Evolutionary conservation across 202 grass and related monocot species (phyloP).

Genomic region (Carex sylvatica): DNA sequence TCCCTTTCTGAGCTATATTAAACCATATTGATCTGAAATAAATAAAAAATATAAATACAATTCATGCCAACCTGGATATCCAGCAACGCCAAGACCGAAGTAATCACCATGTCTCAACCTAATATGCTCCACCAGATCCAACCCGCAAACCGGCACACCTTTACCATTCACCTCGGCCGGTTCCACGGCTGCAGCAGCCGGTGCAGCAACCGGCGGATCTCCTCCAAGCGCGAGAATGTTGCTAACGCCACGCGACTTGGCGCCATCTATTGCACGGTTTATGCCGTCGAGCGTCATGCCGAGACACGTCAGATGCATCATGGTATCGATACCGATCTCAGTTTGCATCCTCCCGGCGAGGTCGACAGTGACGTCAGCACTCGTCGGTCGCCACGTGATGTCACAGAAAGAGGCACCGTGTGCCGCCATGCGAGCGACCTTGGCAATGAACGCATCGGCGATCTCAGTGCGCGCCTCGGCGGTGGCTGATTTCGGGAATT

Average conservation of each 20-base stretch:
- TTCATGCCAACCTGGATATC: constrained; percentile 33
- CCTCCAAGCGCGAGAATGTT: constrained; percentile 37
- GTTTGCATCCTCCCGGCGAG: constrained; percentile 31
- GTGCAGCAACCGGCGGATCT: constrained; percentile 13
- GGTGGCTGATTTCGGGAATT: neutral
- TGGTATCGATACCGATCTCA: constrained; percentile 32
- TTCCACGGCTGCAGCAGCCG: neutral
- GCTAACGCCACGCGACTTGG: neutral
- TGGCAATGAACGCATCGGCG: constrained; percentile 25
- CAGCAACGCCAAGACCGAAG: constrained; percentile 27
- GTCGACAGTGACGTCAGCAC: constrained; percentile 27
- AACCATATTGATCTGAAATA: neutral
- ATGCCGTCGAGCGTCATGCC: constrained; percentile 30
- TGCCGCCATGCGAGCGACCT: constrained; percentile 27
- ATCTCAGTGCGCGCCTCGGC: neutral
- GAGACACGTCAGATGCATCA: constrained; percentile 37
- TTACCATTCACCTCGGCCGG: neutral
- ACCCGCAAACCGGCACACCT: constrained; percentile 1
- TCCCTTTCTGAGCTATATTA: neutral
- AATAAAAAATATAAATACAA: neutral
- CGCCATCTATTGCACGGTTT: constrained; percentile 19
- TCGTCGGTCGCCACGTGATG: constrained; percentile 31
- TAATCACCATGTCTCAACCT: constrained; percentile 31
- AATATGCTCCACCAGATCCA: constrained; percentile 39
- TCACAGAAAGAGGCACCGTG: constrained; percentile 33